A percentile compares a stretch with the other conserved stretches of the same genome.
phyloP scores from a whole-genome alignment of 352 stramenopile genomes.

The Phytophthora colocasiae region DNA sequence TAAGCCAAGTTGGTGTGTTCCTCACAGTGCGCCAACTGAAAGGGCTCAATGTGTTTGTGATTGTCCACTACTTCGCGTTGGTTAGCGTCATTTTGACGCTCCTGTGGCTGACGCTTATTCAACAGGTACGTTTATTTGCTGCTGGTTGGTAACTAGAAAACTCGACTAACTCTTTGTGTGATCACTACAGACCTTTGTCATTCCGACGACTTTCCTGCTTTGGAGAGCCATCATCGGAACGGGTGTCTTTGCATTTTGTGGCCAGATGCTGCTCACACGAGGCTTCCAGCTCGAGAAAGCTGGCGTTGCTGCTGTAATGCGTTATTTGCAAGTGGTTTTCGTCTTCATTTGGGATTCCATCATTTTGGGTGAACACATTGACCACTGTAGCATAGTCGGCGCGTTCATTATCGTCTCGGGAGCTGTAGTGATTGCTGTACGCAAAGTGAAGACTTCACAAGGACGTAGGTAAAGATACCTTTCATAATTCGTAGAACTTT shows the following conservation, averaged over 20 bases:
- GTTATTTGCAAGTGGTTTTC: slow-evolving; percentile 71
- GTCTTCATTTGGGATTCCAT: slow-evolving; percentile 67
- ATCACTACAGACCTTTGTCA: slow-evolving; percentile 10
- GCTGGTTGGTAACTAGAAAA: background rate
- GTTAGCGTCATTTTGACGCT: slow-evolving; percentile 46
- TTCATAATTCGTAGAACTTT: background rate
- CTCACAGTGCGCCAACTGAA: slow-evolving; percentile 57
- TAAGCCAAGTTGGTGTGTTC: slow-evolving; percentile 58
- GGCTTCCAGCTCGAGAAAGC: slow-evolving; percentile 78
- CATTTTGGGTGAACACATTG: slow-evolving; percentile 63
- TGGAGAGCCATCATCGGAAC: slow-evolving; percentile 53
- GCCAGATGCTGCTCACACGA: slow-evolving; percentile 64
- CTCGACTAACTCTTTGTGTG: slow-evolving; percentile 1
- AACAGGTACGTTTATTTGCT: slow-evolving; percentile 31
- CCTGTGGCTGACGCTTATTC: slow-evolving; percentile 46
- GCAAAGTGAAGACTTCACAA: slow-evolving; percentile 32
- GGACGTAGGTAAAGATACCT: background rate
- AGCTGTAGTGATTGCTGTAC: slow-evolving; percentile 56
- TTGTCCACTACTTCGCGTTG: slow-evolving; percentile 66
- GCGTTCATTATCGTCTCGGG: slow-evolving; percentile 57
- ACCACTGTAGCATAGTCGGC: slow-evolving; percentile 64
- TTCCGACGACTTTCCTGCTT: slow-evolving; percentile 39
- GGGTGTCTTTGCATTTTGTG: slow-evolving; percentile 50
- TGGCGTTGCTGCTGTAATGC: slow-evolving; percentile 68
- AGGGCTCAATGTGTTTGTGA: slow-evolving; percentile 46